Conservation (phyloP, 805 yeast species). For the Wickerhamiella shivajii region DNA sequence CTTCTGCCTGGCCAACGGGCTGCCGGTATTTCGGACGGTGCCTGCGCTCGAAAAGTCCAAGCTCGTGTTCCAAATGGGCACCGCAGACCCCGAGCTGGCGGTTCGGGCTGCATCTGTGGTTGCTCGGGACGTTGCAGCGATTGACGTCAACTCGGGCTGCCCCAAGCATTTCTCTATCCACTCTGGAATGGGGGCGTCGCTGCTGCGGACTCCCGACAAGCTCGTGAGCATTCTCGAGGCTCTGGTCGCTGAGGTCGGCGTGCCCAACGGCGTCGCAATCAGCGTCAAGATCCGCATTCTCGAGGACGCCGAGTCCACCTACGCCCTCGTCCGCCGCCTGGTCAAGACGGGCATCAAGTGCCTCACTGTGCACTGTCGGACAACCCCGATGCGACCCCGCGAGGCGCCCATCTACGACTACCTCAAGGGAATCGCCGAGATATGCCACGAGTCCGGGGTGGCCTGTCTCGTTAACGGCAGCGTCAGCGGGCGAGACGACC, state of each 20-base stretch:
- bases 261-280: slow-evolving; percentile 60
- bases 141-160: slow-evolving; percentile 92
- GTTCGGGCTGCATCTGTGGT: slow-evolving; percentile 75
- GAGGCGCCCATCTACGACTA: slow-evolving; percentile 66
- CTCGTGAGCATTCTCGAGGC: slow-evolving; percentile 52
- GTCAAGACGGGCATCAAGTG: slow-evolving; percentile 71
- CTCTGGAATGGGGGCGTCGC: slow-evolving; percentile 96
- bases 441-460: slow-evolving; percentile 48
- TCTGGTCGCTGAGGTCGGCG: slow-evolving; percentile 69
- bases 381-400: slow-evolving; percentile 69
- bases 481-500: slow-evolving; percentile 41
- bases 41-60: slow-evolving; percentile 47
- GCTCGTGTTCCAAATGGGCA: slow-evolving; percentile 82
- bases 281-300: slow-evolving; percentile 81
- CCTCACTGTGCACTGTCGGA: slow-evolving; percentile 84
- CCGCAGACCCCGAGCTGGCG: slow-evolving; percentile 70
- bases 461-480: slow-evolving; percentile 76
- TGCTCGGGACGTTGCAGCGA: slow-evolving; percentile 76
- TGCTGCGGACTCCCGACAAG: slow-evolving; percentile 66
- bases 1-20: slow-evolving; percentile 27
- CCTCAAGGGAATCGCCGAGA: slow-evolving; percentile 42
- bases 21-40: slow-evolving; percentile 57
- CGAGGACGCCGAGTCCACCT: slow-evolving; percentile 45
- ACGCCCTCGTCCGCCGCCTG: slow-evolving; percentile 40
- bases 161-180: slow-evolving; percentile 93